These are phyloP conservation scores for Phytophthora hibernalis DNA, from an alignment of 352 stramenopile species.

Conservation along the genomic window DNA sequence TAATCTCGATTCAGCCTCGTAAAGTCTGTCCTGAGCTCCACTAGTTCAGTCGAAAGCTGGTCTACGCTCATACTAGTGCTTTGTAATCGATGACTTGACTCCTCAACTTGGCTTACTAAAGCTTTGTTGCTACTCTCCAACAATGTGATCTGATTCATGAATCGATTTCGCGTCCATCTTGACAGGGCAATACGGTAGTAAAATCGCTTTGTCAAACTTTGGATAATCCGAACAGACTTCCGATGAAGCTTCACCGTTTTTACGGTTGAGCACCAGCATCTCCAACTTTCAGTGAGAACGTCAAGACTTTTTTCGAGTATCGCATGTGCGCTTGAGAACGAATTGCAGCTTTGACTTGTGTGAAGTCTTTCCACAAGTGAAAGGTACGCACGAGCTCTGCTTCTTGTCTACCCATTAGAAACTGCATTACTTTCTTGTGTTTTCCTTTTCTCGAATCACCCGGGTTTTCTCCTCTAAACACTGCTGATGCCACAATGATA, in stretches of 20 bases:
- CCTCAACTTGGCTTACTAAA: slow-evolving; percentile 17
- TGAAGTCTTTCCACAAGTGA: slow-evolving; percentile 34
- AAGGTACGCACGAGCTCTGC: slow-evolving; percentile 39
- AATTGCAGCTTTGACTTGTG: not conserved
- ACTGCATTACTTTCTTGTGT: slow-evolving; percentile 44
- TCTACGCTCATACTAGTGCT: slow-evolving; percentile 19
- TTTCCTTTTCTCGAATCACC: slow-evolving; percentile 23
- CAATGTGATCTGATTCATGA: slow-evolving; percentile 16
- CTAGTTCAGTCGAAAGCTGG: slow-evolving; percentile 25
- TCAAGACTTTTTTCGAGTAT: slow-evolving; percentile 9
- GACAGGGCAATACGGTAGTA: slow-evolving; percentile 31
- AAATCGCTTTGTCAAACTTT: slow-evolving; percentile 12
- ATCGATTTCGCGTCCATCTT: slow-evolving; percentile 35
- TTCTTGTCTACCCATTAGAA: slow-evolving; percentile 44
- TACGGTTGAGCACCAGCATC: slow-evolving; percentile 20
- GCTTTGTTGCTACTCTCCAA: slow-evolving; percentile 15
- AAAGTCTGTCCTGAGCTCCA: slow-evolving; percentile 20
- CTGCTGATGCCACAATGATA: slow-evolving; percentile 21
- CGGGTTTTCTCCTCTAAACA: slow-evolving; percentile 14
- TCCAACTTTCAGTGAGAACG: slow-evolving; percentile 13
- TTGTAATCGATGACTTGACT: slow-evolving; percentile 15
- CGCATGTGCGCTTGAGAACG: slow-evolving; percentile 11
- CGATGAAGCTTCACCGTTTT: slow-evolving; percentile 12
- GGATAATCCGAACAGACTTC: slow-evolving; percentile 5
- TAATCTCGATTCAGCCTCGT: slow-evolving; percentile 16